phyloP scores from a whole-genome alignment of 208 protist genomes.

The Crithidia fasciculata region DNA sequence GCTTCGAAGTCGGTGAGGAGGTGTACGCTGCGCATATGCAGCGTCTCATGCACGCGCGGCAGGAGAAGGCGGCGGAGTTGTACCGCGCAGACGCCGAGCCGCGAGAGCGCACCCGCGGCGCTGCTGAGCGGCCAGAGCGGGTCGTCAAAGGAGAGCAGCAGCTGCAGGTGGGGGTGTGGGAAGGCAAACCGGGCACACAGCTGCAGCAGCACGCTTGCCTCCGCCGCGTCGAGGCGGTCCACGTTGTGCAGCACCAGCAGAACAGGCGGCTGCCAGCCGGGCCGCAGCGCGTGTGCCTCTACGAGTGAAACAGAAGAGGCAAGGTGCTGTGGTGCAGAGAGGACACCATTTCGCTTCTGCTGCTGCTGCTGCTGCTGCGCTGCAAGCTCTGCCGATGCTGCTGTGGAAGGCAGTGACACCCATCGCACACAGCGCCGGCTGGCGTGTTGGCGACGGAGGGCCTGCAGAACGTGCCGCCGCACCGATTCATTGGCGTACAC shows the following conservation, averaged over 20 bases:
- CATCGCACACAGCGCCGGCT: constrained; percentile 46
- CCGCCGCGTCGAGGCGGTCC: constrained; percentile 56
- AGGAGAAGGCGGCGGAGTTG: constrained; percentile 67
- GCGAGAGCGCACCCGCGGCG: constrained; percentile 35
- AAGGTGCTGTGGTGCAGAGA: not conserved
- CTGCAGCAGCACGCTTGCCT: constrained; percentile 38
- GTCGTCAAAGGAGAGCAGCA: constrained; percentile 70
- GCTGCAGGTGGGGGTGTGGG: constrained; percentile 39
- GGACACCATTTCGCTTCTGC: not conserved
- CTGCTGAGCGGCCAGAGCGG: constrained; percentile 53
- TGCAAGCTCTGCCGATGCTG: constrained; percentile 13
- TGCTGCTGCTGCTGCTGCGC: not conserved
- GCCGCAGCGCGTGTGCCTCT: constrained; percentile 1
- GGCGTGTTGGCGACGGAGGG: constrained; percentile 17
- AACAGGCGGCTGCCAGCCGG: constrained; percentile 26
- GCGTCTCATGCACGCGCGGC: constrained; percentile 70
- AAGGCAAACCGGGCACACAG: constrained; percentile 53
- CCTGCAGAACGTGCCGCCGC: constrained; percentile 17
- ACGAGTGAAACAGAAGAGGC: not conserved
- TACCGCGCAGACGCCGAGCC: constrained; percentile 48
- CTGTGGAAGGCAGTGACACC: constrained; percentile 38
- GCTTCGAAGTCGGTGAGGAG: constrained; percentile 67
- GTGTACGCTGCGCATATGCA: constrained; percentile 41
- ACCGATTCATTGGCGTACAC: constrained; percentile 20
- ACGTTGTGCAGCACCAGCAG: constrained; percentile 74